Conservation (phyloP, 305 asterid species). For the Lippia alba region DNA sequence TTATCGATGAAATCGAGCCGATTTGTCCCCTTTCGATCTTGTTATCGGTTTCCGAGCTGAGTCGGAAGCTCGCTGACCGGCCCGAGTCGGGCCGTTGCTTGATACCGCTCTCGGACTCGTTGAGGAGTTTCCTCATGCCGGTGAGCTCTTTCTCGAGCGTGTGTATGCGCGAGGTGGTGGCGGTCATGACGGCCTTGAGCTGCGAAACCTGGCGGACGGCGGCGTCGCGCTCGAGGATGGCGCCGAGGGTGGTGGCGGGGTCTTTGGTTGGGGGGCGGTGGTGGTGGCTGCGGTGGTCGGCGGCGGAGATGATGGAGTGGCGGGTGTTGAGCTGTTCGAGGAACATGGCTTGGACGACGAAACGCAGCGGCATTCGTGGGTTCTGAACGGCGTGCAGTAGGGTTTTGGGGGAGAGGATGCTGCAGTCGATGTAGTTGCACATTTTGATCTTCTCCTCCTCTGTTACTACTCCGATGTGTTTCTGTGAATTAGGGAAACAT, state of each 20-base stretch:
- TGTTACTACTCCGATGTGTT: conserved; percentile 37
- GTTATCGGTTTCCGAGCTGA: conserved; percentile 36
- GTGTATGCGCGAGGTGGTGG: conserved; percentile 66
- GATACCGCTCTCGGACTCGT: conserved; percentile 42
- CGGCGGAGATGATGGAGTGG: conserved; percentile 64
- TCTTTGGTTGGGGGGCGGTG: conserved; percentile 19
- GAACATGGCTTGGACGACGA: conserved; percentile 94
- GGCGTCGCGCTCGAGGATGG: conserved; percentile 75
- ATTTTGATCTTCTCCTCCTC: conserved; percentile 66
- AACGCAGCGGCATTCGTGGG: conserved; percentile 77
- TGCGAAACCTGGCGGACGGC: conserved; percentile 74
- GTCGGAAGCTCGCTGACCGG: conserved; percentile 54
- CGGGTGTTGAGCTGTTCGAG: conserved; percentile 88
- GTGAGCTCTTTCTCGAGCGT: conserved; percentile 68
- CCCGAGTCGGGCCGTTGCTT: conserved; percentile 39
- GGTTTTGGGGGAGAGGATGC: conserved; percentile 56
- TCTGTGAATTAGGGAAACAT: conserved; percentile 44
- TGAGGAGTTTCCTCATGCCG: conserved; percentile 56
- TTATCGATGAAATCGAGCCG: conserved; percentile 55
- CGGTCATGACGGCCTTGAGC: conserved; percentile 62
- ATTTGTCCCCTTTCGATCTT: conserved; percentile 46
- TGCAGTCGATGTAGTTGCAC: conserved; percentile 82
- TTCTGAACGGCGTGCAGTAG: conserved; percentile 90
- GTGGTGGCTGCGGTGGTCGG: conserved; percentile 35
- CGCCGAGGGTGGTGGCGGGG: conserved; percentile 59